Base-by-base conservation (phyloP, 2,329 filamentous ascomycete genomes). In the Colletotrichum liaoningense region DNA sequence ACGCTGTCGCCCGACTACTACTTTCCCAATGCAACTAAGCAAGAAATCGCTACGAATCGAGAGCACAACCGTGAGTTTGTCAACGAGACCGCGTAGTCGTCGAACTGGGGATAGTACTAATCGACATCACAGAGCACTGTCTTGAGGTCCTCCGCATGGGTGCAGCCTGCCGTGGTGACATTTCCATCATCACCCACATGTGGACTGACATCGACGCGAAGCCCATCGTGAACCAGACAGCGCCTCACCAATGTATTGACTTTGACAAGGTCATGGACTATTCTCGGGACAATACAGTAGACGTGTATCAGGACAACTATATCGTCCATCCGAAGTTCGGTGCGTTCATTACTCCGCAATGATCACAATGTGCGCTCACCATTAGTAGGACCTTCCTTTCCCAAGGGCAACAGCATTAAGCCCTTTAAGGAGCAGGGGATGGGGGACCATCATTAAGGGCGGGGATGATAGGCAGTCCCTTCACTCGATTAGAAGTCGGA, bases 151-250 rank as follows among this genome's bases (percentile, higher is more conserved):
- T 74, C n/a, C 56, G 72, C 7, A 74, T 74, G 72, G 72, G 72
- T 26, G 67, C 72, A n/a, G 52, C 68, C 1, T 74, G 72, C 24
- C 72, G 72, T 7, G 72, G 72, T 8, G 72, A 74, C 19, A 56
- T 74, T 30, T 74, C 72, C 35, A 74, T 74, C 54, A 72, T 74
- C 38, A 74, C 72, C 5, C 72, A 74, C 38, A 74, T 74, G 72
- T 74, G 72, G 72, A 68, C 68, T n/a, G 72, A 74, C 35, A 68
- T 72, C 24, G 69, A 74, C 26, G 63, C 72, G 14, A 69, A 72
- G 11, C 72, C 68, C 8, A 74, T 74, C 24, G 72, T 74, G 28
- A 74, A 74, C 30, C 72, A 74, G 24, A 74, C 72, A 8, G 72
- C 72, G 30, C 72, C 72, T 6, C 72, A 74, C 14, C 72, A 74